Evolutionary conservation across 1,139 yeast species (phyloP), one percentile per base, ranked within the genome.

Genomic region (Nadsonia commutata): DNA sequence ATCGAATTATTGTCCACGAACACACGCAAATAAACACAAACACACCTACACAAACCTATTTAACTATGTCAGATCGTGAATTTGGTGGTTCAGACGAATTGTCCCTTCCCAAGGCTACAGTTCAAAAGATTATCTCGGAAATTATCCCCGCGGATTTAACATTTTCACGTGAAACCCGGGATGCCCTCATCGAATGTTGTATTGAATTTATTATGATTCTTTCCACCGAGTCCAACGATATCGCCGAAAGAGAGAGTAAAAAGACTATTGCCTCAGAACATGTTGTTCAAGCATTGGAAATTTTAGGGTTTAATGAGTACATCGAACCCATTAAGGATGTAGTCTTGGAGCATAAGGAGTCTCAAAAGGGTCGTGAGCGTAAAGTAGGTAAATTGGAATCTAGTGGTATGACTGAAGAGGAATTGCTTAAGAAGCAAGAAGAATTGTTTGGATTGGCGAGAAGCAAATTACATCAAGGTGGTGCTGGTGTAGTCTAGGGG

Each of bases 261-360:
- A 93, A 90, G 63, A 90, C 99, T 7, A 90, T 90, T 43, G 95
- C 96, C 1, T 81, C 95, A 1, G 98, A 90, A 58, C 99, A 90
- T 60, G 97, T 90, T 40, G 74, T 90, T 48, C 82, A 80, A 57
- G 97, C 98, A 1, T 68, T 90, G 42, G 80, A 78, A 50, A 95
- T 84, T 54, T 69, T 90, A 49, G 99, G 95, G 39, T 90, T 86
- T 62, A 74, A 72, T 44, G 86, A 82, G 50, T 90, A 90, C 59
- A 70, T 90, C 43, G 93, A 81, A 38, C 80, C 85, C 17, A 76
- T 90, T 43, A 82, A 83, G 57, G 80, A 80, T 51, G 88, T 85
- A 23, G 69, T 88, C 54, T 74, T 71, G 45, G 95, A 86, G 56
- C 95, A 86, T 60, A 88, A 85, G 61, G 95, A 86, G 54, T 72